phyloP scores from a whole-genome alignment of 2,329 filamentous ascomycete genomes.

The Talaromyces verruculosus region DNA sequence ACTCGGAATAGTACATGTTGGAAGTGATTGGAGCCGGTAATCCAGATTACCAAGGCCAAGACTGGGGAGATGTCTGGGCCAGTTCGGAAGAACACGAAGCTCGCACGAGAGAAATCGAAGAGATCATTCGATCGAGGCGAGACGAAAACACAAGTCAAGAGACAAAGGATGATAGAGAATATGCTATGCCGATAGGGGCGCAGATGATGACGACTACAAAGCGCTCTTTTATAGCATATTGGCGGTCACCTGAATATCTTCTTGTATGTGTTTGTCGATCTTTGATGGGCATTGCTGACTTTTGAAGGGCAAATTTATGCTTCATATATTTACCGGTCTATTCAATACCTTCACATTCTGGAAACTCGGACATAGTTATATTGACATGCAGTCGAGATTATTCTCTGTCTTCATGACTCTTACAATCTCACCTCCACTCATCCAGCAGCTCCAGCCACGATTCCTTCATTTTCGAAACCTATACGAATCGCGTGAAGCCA shows the following conservation, averaged over 20 bases:
- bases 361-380: slow-evolving; percentile 56
- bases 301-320: slow-evolving; percentile 59
- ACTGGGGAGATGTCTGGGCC: slow-evolving; percentile 64
- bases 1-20: slow-evolving; percentile 69
- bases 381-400: slow-evolving; percentile 68
- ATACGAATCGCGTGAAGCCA: slow-evolving; percentile 70
- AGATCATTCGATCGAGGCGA: slow-evolving; percentile 52
- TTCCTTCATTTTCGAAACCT: slow-evolving; percentile 66
- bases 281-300: background rate
- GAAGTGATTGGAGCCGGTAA: slow-evolving; percentile 67
- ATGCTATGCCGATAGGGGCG: slow-evolving; percentile 58
- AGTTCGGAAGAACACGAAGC: slow-evolving; percentile 51
- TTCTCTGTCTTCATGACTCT: slow-evolving; percentile 77
- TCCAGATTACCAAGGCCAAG: slow-evolving; percentile 59
- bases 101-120: slow-evolving; percentile 53
- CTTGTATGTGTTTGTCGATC: slow-evolving; percentile 29
- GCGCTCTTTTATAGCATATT: slow-evolving; percentile 63
- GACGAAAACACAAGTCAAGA: slow-evolving; percentile 38
- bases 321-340: slow-evolving; percentile 62
- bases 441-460: slow-evolving; percentile 74
- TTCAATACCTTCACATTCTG: slow-evolving; percentile 73
- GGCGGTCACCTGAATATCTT: slow-evolving; percentile 64
- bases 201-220: slow-evolving; percentile 58
- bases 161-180: slow-evolving; percentile 59
- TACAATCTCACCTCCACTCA: slow-evolving; percentile 70